phyloP scores from a whole-genome alignment of 441 rosid species.

The Gossypium laxum region DNA sequence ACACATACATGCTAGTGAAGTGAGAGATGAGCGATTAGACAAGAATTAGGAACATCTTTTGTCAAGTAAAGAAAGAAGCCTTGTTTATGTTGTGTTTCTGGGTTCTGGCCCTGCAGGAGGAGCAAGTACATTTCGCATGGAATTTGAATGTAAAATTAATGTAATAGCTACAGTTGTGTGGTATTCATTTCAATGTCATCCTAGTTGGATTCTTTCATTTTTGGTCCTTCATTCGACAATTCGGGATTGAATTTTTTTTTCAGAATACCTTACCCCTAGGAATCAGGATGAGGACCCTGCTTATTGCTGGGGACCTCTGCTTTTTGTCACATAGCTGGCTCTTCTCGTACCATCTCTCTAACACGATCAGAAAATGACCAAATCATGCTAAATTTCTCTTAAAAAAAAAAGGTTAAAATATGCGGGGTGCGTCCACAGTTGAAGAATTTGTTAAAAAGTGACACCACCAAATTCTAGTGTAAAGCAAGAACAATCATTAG shows the following conservation, averaged over 20 bases:
- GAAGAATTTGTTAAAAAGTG: constrained; percentile 18
- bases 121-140: not conserved
- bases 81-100: not conserved
- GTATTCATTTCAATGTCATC: not conserved
- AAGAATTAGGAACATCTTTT: no score
- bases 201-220: not conserved
- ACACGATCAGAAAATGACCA: no score
- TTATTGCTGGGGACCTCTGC: no score
- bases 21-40: not conserved
- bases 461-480: constrained; percentile 17
- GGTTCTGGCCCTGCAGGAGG: not conserved
- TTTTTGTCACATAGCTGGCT: not conserved
- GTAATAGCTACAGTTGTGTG: not conserved
- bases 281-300: not conserved
- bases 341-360: not conserved
- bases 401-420: no score
- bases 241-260: not conserved
- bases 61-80: not conserved
- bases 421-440: constrained; percentile 11
- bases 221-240: not conserved
- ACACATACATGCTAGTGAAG: not conserved
- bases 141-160: not conserved
- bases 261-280: not conserved
- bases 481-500: constrained; percentile 17
- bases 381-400: no score